phyloP scores from a whole-genome alignment of 768 basidiomycete species.

The Ephemerocybe angulata region DNA sequence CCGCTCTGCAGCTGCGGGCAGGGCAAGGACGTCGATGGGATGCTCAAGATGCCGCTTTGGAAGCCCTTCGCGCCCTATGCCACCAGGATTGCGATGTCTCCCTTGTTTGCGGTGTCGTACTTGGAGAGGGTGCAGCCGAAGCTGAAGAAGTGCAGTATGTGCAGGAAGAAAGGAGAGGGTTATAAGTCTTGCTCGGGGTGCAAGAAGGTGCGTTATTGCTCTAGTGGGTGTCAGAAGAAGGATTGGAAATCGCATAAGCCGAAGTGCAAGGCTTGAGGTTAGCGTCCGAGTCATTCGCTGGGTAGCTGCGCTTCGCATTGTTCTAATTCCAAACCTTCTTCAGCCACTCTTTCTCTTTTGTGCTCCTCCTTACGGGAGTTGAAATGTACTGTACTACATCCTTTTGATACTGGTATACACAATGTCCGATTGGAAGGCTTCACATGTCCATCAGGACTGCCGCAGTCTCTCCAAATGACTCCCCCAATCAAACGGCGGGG shows the following conservation, averaged over 20 bases:
- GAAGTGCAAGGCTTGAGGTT: slow-evolving; percentile 5
- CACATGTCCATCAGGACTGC: no score
- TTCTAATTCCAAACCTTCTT: no score
- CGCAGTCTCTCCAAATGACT: no score
- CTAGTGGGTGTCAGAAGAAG: slow-evolving; percentile 10
- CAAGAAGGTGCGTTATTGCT: slow-evolving; percentile 9
- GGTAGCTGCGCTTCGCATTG: no score
- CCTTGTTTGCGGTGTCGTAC: slow-evolving; percentile 51
- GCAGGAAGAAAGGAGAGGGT: slow-evolving; percentile 2
- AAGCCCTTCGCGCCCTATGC: slow-evolving; percentile 37
- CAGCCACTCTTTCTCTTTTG: no score
- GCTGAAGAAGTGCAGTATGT: slow-evolving; percentile 2
- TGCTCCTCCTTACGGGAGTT: no score
- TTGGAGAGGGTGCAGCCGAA: slow-evolving; percentile 27
- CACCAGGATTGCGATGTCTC: slow-evolving; percentile 49
- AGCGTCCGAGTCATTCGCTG: no score
- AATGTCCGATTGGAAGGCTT: no score
- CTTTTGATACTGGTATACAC: no score
- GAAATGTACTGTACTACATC: no score
- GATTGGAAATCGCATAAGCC: slow-evolving; percentile 11
- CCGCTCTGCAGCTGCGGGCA: slow-evolving; percentile 54
- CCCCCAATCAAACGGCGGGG: no score
- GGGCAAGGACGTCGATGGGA: slow-evolving; percentile 42
- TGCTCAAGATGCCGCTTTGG: slow-evolving; percentile 34
- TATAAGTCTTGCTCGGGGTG: slow-evolving; percentile 4